Evolutionary conservation across 306 rosid species (phyloP).

Genomic region (Hippophae tibetana): DNA sequence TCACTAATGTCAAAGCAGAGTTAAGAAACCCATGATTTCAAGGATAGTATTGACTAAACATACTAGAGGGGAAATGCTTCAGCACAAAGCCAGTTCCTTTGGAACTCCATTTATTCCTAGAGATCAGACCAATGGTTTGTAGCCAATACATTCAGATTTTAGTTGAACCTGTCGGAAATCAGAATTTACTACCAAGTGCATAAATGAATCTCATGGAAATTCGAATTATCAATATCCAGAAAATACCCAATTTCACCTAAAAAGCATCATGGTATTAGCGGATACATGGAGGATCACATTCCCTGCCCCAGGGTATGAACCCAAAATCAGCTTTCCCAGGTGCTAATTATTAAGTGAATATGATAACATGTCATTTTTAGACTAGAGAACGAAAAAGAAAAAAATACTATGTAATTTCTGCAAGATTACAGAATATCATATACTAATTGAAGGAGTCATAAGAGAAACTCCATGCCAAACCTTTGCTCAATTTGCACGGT

Average conservation of each 20-base stretch:
- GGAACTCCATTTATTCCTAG: no score
- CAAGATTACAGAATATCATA: no score
- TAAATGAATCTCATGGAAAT: not conserved
- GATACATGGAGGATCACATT: conserved; percentile 45
- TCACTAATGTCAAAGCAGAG: no score
- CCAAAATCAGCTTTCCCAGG: conserved; percentile 59
- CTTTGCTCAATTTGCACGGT: conserved; percentile 54
- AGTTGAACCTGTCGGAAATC: no score
- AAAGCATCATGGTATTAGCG: conserved; percentile 40
- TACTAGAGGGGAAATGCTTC: no score
- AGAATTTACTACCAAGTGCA: no score
- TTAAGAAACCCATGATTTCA: no score
- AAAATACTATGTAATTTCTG: no score
- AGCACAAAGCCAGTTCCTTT: no score
- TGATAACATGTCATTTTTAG: conserved; percentile 18
- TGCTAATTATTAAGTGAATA: conserved; percentile 32
- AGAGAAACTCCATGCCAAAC: conserved; percentile 24
- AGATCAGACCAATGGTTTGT: no score
- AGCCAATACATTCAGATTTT: no score
- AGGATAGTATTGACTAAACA: no score
- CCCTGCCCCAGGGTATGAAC: conserved; percentile 29
- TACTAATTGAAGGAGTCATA: not conserved
- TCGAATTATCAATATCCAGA: not conserved
- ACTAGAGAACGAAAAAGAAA: conserved; percentile 14
- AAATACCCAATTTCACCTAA: conserved; percentile 33